Evolutionary conservation across 768 basidiomycete species (phyloP).

Genomic region (Trametes maxima): DNA sequence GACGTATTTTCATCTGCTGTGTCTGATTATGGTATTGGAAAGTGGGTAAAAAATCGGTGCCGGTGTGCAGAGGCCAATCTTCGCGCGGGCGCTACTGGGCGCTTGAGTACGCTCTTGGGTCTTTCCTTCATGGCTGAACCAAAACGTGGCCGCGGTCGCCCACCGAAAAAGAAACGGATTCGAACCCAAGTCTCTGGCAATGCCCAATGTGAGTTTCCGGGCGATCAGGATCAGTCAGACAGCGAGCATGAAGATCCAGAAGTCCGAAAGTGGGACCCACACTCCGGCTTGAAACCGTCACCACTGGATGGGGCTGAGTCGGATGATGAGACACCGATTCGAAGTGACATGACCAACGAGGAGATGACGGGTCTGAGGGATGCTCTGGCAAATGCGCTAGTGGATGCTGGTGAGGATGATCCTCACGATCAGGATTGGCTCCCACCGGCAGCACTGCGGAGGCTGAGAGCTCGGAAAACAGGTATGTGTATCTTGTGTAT

Average conservation of each 20-base stretch:
- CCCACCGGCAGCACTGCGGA: neutral
- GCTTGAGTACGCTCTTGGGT: neutral
- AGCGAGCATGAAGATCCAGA: neutral
- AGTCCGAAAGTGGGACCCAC: neutral
- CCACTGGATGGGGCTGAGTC: neutral
- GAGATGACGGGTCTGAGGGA: neutral
- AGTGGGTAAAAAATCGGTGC: neutral
- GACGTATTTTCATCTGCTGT: neutral
- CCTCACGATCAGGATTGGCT: neutral
- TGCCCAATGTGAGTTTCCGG: neutral
- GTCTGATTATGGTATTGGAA: neutral
- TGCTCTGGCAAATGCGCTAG: neutral
- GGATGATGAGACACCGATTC: neutral
- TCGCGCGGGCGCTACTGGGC: too few relatives aligned
- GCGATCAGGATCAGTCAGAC: neutral
- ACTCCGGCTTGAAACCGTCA: neutral
- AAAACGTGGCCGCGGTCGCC: neutral
- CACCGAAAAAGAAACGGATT: neutral
- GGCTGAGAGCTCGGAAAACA: neutral
- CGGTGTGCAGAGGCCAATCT: neutral
- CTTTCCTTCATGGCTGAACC: neutral
- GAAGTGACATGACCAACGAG: neutral
- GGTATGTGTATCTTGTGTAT: too few relatives aligned
- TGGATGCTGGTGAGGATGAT: neutral
- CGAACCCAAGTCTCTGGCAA: neutral